Conservation (phyloP, 352 stramenopile genomes). For the Pythium insidiosum region DNA sequence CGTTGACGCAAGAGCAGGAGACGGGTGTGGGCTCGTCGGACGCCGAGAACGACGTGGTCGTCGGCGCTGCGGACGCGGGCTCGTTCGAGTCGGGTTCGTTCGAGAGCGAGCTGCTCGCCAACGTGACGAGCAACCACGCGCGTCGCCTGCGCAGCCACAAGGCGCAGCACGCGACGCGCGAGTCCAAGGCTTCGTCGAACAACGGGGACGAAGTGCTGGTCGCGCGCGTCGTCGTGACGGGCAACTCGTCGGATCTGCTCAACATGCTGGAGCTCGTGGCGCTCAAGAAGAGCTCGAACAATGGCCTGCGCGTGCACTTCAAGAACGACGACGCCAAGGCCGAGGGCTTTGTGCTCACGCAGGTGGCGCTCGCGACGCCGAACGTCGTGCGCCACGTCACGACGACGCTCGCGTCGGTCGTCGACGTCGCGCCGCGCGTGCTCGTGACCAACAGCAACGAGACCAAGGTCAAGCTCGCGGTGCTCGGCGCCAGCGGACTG, state of each 20-base stretch:
- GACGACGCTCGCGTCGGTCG: conserved; percentile 23
- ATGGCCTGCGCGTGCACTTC: conserved; percentile 33
- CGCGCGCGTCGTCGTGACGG: conserved; percentile 42
- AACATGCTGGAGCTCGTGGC: conserved; percentile 31
- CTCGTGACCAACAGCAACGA: conserved; percentile 24
- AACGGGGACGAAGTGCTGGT: no score
- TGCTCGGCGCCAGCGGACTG: no score
- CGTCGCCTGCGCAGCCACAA: no score
- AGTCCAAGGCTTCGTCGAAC: no score
- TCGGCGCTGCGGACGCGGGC: no score
- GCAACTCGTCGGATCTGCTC: conserved; percentile 45
- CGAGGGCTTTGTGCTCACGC: conserved; percentile 43
- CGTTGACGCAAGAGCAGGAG: no score
- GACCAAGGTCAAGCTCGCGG: no score
- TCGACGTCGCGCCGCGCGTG: conserved; percentile 36
- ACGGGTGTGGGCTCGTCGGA: no score
- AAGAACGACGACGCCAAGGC: conserved; percentile 43
- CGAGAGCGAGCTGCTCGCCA: conserved; percentile 9
- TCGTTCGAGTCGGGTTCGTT: conserved; percentile 5
- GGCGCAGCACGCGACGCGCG: no score
- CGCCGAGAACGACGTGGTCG: conserved; percentile 12
- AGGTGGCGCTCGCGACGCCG: conserved; percentile 44
- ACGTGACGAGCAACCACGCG: no score
- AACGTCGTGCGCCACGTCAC: conserved; percentile 28
- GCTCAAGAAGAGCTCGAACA: conserved; percentile 23